Conservation (phyloP, 768 basidiomycete genomes). For the Boletus pseudo-olivaceus region DNA sequence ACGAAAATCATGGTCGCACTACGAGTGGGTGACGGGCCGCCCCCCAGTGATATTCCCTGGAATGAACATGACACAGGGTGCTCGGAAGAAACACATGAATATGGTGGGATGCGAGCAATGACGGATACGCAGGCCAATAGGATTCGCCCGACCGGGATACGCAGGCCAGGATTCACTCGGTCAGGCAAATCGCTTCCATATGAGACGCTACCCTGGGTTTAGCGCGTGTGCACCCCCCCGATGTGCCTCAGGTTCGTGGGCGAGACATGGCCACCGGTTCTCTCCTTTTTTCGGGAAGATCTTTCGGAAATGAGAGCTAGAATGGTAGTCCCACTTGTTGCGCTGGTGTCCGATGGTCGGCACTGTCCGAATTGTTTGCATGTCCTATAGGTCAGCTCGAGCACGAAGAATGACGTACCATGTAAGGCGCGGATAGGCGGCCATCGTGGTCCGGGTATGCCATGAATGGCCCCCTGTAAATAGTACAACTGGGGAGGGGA, state of each 20-base stretch:
- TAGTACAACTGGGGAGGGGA: neutral
- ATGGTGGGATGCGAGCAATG: neutral
- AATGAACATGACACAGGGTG: neutral
- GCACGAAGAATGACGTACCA: conserved; percentile 10
- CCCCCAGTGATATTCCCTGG: neutral
- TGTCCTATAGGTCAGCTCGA: neutral
- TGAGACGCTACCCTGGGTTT: neutral
- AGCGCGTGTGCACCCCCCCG: neutral
- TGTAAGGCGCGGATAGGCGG: neutral
- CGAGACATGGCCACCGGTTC: neutral
- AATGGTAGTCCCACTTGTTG: neutral
- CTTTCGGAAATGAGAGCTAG: neutral
- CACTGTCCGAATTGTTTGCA: neutral
- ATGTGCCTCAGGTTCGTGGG: neutral
- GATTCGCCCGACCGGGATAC: conserved; percentile 3
- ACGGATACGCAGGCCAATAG: conserved; percentile 3
- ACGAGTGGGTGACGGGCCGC: neutral
- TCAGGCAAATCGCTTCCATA: conserved; percentile 13
- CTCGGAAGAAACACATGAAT: neutral
- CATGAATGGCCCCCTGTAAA: neutral
- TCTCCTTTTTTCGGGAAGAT: neutral
- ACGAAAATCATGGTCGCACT: neutral
- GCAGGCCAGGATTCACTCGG: conserved; percentile 5
- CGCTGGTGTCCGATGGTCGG: neutral
- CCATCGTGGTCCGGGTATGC: conserved; percentile 6